phyloP scores from a whole-genome alignment of 768 basidiomycete species.

The Tylopilus felleus region DNA sequence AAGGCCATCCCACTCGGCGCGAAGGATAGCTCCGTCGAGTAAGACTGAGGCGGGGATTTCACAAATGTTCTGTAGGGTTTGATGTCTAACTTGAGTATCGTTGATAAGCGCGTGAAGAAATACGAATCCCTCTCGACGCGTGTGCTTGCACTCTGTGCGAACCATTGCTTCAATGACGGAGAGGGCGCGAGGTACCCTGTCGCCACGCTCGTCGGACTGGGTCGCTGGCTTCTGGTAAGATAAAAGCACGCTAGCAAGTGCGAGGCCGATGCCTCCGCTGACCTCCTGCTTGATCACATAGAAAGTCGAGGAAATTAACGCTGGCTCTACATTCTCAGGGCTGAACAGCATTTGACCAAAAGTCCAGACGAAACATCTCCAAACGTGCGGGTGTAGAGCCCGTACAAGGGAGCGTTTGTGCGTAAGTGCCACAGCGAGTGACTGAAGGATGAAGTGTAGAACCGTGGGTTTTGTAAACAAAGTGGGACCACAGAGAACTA shows the following conservation, averaged over 20 bases:
- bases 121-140: constrained; percentile 32
- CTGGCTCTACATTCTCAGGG: constrained; percentile 18
- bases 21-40: constrained; percentile 45
- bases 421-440: constrained; percentile 31
- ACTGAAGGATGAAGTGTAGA: constrained; percentile 38
- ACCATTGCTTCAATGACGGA: constrained; percentile 40
- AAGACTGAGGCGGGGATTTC: constrained; percentile 34
- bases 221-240: background rate
- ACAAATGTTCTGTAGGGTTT: constrained; percentile 4
- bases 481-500: constrained; percentile 43
- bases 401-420: constrained; percentile 37
- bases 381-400: constrained; percentile 42
- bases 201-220: constrained; percentile 9
- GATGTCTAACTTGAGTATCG: constrained; percentile 4
- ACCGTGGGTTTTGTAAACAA: constrained; percentile 41
- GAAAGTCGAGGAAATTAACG: constrained; percentile 37
- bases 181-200: constrained; percentile 35
- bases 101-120: constrained; percentile 39
- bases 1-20: constrained; percentile 25
- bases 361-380: constrained; percentile 57
- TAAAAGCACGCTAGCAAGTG: constrained; percentile 41
- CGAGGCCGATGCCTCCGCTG: constrained; percentile 40
- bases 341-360: constrained; percentile 40
- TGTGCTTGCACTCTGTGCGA: constrained; percentile 17
- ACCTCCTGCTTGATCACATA: constrained; percentile 46